These are phyloP conservation scores for Bipolaris gigantea DNA, from an alignment of 2,329 filamentous ascomycete genomes.

Conservation along the genomic window DNA sequence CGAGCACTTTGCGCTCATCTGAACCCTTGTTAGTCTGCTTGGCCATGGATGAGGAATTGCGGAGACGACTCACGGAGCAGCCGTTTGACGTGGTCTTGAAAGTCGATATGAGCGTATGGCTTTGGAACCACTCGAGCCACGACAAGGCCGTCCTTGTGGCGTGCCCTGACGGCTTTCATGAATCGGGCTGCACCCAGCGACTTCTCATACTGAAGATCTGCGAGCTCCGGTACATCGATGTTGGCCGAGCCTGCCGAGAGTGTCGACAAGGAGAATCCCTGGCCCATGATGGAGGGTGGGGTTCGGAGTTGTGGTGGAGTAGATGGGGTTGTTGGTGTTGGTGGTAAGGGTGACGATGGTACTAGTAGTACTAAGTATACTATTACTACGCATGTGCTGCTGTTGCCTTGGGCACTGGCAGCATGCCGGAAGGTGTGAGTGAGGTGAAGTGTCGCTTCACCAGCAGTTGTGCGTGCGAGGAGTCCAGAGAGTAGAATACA, in stretches of 20 bases:
- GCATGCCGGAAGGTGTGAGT: slow-evolving; percentile 30
- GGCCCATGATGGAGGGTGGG: slow-evolving; percentile 69
- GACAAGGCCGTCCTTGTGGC: slow-evolving; percentile 86
- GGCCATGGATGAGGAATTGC: neutral
- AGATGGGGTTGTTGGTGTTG: neutral
- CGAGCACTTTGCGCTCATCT: slow-evolving; percentile 79
- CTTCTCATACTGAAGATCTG: slow-evolving; percentile 88
- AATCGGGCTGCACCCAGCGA: slow-evolving; percentile 89
- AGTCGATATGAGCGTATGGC: slow-evolving; percentile 78
- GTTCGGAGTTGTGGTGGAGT: slow-evolving; percentile 11
- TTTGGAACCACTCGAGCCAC: slow-evolving; percentile 96
- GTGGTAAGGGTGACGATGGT: neutral
- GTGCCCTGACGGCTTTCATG: slow-evolving; percentile 92
- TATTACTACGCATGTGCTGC: neutral
- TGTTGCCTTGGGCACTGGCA: slow-evolving; percentile 18
- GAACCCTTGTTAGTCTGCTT: neutral
- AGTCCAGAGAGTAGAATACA: neutral
- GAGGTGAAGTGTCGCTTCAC: neutral
- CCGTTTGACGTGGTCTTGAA: slow-evolving; percentile 75
- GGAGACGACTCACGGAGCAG: slow-evolving; percentile 65
- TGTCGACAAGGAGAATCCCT: slow-evolving; percentile 92
- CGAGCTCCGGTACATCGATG: slow-evolving; percentile 90
- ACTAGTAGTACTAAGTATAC: neutral
- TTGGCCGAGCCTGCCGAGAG: slow-evolving; percentile 88
- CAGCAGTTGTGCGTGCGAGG: neutral